A percentile compares a stretch with the other conserved stretches of the same genome.
phyloP scores from a whole-genome alignment of 1,284 basidiomycete genomes.

The Lignosus rhinocerotis region DNA sequence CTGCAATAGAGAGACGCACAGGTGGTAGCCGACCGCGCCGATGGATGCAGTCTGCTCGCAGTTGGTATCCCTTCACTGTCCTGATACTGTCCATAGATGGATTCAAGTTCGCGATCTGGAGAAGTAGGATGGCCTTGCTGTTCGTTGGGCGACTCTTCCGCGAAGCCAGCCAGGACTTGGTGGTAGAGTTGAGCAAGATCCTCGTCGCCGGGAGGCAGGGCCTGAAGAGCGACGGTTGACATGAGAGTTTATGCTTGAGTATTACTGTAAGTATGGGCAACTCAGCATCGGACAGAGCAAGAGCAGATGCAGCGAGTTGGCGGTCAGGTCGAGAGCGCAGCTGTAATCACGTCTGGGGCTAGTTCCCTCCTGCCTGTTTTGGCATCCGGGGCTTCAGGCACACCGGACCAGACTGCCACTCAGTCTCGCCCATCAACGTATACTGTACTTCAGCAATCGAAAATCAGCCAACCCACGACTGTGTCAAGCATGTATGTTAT shows the following conservation, averaged over 20 bases:
- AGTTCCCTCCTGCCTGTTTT: slow-evolving; percentile 9
- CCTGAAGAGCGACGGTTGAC: slow-evolving; percentile 30
- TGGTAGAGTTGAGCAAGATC: slow-evolving; percentile 71
- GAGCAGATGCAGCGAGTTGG: background rate
- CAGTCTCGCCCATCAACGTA: background rate
- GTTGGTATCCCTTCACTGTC: slow-evolving; percentile 33
- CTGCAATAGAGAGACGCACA: slow-evolving; percentile 28
- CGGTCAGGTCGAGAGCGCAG: slow-evolving; percentile 12
- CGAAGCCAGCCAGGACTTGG: slow-evolving; percentile 68
- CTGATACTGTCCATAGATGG: slow-evolving; percentile 32
- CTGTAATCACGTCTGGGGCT: slow-evolving; percentile 4
- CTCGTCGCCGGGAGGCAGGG: slow-evolving; percentile 54
- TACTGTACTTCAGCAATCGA: no score
- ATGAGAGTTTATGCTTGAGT: slow-evolving; percentile 10
- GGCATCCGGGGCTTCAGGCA: slow-evolving; percentile 12
- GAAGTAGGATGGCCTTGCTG: slow-evolving; percentile 31
- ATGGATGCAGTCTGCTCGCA: slow-evolving; percentile 27
- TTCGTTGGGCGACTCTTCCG: slow-evolving; percentile 46
- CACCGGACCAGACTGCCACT: background rate
- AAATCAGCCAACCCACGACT: background rate
- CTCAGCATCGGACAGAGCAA: background rate
- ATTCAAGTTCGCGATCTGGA: slow-evolving; percentile 32
- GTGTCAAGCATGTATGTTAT: no score
- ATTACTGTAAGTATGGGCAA: background rate
- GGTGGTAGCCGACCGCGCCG: slow-evolving; percentile 23